Evolutionary conservation across 345 rosid species (phyloP).

Genomic region (Moricandia moricandioides): DNA sequence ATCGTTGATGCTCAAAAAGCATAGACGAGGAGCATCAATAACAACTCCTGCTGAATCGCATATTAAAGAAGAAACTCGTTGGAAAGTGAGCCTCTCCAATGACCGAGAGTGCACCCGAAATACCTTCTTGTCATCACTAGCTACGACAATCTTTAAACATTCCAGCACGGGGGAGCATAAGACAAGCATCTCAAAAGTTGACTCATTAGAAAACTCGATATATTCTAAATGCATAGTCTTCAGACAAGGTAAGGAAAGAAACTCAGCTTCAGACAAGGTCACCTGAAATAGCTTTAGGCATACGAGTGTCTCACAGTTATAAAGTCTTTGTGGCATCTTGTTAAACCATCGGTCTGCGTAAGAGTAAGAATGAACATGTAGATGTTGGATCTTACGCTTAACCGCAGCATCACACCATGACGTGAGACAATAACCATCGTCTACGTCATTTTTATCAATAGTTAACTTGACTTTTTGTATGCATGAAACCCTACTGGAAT

Average conservation of each 20-base stretch:
- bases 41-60: background rate
- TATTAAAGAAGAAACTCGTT: background rate
- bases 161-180: background rate
- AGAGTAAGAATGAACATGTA: background rate
- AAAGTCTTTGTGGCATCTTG: background rate
- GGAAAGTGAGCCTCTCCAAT: background rate
- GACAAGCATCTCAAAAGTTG: constrained; percentile 18
- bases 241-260: constrained; percentile 14
- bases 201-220: background rate
- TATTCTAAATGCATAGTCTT: background rate
- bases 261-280: background rate
- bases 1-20: background rate
- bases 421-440: background rate
- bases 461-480: background rate
- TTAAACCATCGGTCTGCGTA: background rate
- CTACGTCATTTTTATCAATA: background rate
- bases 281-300: background rate
- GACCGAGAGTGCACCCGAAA: background rate
- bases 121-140: background rate
- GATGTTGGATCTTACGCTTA: background rate
- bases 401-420: constrained; percentile 4
- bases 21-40: background rate
- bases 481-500: background rate
- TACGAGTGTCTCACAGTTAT: background rate
- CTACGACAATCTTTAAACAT: background rate